Evolutionary conservation across 2,329 filamentous ascomycete species (phyloP).

Genomic region (Malbranchea cinnamomea): DNA sequence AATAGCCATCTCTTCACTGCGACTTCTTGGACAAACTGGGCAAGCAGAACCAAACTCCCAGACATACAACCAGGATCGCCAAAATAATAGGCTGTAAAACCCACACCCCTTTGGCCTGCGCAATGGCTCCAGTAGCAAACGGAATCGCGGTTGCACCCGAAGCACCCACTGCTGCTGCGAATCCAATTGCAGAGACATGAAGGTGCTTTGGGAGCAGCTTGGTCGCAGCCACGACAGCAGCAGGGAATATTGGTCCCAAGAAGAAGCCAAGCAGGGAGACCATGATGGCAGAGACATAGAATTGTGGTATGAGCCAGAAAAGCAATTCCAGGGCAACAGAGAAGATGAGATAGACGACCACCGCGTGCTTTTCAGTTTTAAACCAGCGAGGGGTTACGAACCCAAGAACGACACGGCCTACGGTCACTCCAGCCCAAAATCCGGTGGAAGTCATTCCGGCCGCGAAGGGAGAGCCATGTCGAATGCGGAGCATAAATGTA

Average conservation of each 20-base stretch:
- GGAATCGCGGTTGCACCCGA: conserved; percentile 43
- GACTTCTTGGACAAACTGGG: conserved; percentile 13
- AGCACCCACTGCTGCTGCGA: conserved; percentile 63
- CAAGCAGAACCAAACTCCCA: conserved; percentile 34
- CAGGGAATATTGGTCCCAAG: conserved; percentile 64
- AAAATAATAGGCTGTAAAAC: conserved; percentile 47
- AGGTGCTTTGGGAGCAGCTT: conserved; percentile 58
- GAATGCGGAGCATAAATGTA: conserved; percentile 70
- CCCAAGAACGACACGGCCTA: conserved; percentile 57
- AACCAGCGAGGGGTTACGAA: conserved; percentile 53
- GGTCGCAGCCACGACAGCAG: conserved; percentile 55
- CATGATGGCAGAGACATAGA: conserved; percentile 57
- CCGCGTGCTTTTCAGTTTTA: conserved; percentile 54
- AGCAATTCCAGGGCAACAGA: conserved; percentile 52
- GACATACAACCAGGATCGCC: conserved; percentile 36
- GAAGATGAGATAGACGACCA: conserved; percentile 48
- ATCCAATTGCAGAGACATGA: conserved; percentile 69
- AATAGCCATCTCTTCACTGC: not conserved
- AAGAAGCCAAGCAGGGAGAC: conserved; percentile 64
- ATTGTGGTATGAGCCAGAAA: conserved; percentile 69
- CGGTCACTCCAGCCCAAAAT: conserved; percentile 71
- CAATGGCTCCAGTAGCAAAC: conserved; percentile 32
- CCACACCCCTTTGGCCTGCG: conserved; percentile 42
- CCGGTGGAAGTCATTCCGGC: conserved; percentile 63
- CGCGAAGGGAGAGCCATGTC: conserved; percentile 52